Base-by-base conservation (phyloP, 2,329 filamentous ascomycete genomes). In the Phyllosticta paracitricarpa region DNA sequence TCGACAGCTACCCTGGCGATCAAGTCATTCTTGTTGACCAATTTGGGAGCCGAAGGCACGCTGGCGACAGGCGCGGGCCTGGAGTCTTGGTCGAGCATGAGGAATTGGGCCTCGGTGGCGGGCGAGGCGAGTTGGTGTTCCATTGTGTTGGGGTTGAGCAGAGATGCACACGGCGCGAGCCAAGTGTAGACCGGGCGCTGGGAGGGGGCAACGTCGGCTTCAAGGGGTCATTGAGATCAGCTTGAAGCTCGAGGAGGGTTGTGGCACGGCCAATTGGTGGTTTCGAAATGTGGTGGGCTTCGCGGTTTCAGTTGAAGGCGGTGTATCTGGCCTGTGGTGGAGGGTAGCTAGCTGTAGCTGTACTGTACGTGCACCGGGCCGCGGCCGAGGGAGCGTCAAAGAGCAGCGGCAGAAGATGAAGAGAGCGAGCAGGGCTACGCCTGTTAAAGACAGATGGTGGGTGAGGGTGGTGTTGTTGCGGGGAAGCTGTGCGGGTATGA, bases 261-360 rank as follows among this genome's bases (percentile, higher is more conserved):
- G 48, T 53, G 54, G 59, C 59, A 61, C 53, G 54, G 33, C 14
- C 33, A 40, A 40, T 40, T 40, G 33, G 54, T 51, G 28, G 59
- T 54, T 61, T 61, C 52, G 53, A 57, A 33, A 51, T 35, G 59
- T 61, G 59, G 59, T 54, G 59, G 56, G 59, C 59, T 40, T 61
- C 26, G 54, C 48, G 56, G 59, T 61, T 61, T 61, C 59, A 61
- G 40, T 54, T 61, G 48, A 54, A 61, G 59, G 59, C 59, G 59
- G 59, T 61, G 59, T 57, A 61, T 48, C 28, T 61, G 59, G 53
- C 58, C 58, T 22, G 58, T 24, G 5, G 33, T 19, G 25, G 26
- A 33, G 28, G 10, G 28, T 22, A 28, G 28, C 28, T 22, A 30
- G 28, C 33, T 17, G 33, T 17, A 14, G 33, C 9, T 30, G 28